Evolutionary conservation across 805 yeast species (phyloP), one percentile per base, ranked within the genome.

Genomic region (Metschnikowia orientalis): DNA sequence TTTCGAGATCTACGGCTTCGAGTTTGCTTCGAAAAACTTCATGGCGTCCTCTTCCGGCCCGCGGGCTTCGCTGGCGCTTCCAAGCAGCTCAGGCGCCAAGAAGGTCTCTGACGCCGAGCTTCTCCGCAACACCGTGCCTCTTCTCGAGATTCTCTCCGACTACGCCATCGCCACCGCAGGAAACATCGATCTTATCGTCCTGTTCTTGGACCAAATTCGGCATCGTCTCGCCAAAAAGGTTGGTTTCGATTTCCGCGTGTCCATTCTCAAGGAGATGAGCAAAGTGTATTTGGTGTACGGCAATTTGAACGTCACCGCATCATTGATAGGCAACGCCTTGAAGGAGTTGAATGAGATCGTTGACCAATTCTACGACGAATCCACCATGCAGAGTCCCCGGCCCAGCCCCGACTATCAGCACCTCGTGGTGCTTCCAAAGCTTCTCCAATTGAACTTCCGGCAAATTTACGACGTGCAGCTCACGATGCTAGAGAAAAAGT

Each of bases 1-100:
- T 6, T 51, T 62, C 24, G 61, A 62, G 18, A 45, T 56, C 40
- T 48, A 59, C 39, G 61, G 63, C 2, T 46, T 61, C 15, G 33
- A 49, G 2, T 18, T 35, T 11, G 36, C 26, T 3, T 27, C 24
- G 10, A 18, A 32, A 8, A 29, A 29, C 10, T 29, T 29, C 26
- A 29, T 29, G 32, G 32, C 30, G 23, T 18, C 13, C 17, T 22
- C 26, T 10, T 20, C 12, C 7, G 6, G 23, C 12, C 23, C 13
- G 10, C 32, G 32, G 9, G n/a, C n/a, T n/a, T n/a, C n/a, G n/a
- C n/a, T n/a, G n/a, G n/a, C n/a, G n/a, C n/a, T n/a, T n/a, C n/a
- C 23, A 26, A 34, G 10, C 23, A 11, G 4, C 30, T n/a, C n/a
- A n/a, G n/a, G 34, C 12, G 26, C 34, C 6, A 30, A 26, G 15